These are phyloP conservation scores for Ustilago xerochloae DNA, from an alignment of 1,284 basidiomycete species.

Conservation along the genomic window DNA sequence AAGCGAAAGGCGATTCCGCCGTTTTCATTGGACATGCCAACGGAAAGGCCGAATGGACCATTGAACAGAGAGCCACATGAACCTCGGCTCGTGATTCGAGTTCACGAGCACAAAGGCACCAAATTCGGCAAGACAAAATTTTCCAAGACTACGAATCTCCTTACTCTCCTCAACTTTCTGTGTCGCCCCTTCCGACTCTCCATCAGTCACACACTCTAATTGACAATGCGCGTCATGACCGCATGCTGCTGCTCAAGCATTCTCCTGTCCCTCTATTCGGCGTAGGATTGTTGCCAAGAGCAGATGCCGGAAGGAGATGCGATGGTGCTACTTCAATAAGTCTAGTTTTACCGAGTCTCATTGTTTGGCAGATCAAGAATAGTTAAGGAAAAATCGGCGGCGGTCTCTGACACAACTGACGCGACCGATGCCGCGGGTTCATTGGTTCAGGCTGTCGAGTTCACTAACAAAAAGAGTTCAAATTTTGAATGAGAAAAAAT, in stretches of 20 bases:
- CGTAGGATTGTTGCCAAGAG: too few relatives aligned
- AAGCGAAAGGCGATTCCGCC: neutral
- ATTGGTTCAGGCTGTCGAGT: too few relatives aligned
- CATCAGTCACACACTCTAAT: too few relatives aligned
- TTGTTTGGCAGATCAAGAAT: neutral
- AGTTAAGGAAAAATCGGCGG: too few relatives aligned
- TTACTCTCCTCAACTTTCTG: too few relatives aligned
- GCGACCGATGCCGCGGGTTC: conserved; percentile 11
- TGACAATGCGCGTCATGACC: too few relatives aligned
- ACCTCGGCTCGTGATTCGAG: neutral
- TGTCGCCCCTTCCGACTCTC: too few relatives aligned
- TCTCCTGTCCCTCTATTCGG: too few relatives aligned
- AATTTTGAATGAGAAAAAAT: conserved; percentile 6
- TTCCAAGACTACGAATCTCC: too few relatives aligned
- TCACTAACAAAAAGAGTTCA: neutral
- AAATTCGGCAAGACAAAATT: neutral
- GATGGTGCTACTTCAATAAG: neutral
- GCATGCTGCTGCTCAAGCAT: too few relatives aligned
- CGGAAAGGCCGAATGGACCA: neutral
- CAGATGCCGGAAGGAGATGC: too few relatives aligned
- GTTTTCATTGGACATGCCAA: neutral
- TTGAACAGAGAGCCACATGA: neutral
- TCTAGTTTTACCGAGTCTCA: neutral
- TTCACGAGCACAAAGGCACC: neutral
- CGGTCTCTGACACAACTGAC: neutral